Evolutionary conservation across 768 basidiomycete genomes (phyloP), one percentile per base, ranked within the genome.

Genomic region (Suillus americanus): DNA sequence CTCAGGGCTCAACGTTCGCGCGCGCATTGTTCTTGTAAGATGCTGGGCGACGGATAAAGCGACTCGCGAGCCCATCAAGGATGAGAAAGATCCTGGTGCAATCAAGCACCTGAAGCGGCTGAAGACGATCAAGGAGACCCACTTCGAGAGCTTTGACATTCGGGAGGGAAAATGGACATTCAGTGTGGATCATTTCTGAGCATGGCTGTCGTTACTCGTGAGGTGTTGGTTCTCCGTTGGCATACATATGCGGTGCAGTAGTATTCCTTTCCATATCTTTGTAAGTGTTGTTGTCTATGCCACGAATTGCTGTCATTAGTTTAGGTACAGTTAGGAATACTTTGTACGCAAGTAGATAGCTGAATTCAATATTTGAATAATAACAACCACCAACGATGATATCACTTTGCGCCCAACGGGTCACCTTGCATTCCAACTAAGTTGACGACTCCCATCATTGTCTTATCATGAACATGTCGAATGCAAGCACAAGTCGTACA

Each of bases 41-140:
- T 95, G 94, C 79, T 99, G 92, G 90, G 85, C 94, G 55, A 82
- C 89, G 67, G 94, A 98, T 78, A 96, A 96, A 80, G 91, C 92
- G 48, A 94, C 94, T 40, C 83, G 94, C 65, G 89, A 96, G 72
- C 90, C 92, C 46, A 89, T 99, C 77, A 95, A 90, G 75, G 93
- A 99, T 69, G 79, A 84, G 65, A 83, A 82, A 37, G 85, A 94
- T 70, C 87, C 90, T n/a, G 74, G 77, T 41, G 85, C 88, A 46
- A 79, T 87, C 45, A 89, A 89, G 68, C 89, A 93, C 70, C 67
- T 95, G 71, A 94, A 92, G 78, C 85, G 91, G 67, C 79, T 98
- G 75, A 89, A 88, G 81, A 84, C 81, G 61, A 94, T 96, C 85
- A 89, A 89, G 74, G 89, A 91, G 62, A 98, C 96, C 46, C 85